These are phyloP conservation scores for Penicillium maclennaniae DNA, from an alignment of 495 filamentous ascomycete species.

Conservation along the genomic window DNA sequence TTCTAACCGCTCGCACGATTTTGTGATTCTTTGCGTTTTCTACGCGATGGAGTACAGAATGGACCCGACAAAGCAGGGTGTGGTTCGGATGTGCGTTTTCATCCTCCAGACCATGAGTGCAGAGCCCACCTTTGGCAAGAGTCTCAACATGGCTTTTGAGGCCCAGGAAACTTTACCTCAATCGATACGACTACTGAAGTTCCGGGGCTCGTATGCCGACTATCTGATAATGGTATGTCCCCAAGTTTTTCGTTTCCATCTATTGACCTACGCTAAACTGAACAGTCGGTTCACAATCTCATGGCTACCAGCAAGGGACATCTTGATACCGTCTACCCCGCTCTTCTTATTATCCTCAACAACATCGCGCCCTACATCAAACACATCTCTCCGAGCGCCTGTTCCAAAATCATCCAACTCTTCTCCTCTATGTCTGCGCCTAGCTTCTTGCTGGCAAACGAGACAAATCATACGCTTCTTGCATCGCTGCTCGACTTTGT, in stretches of 20 bases:
- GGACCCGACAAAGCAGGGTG: constrained; percentile 83
- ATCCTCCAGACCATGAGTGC: constrained; percentile 92
- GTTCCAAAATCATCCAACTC: constrained; percentile 80
- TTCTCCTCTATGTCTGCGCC: constrained; percentile 95
- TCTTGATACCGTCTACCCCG: constrained; percentile 87
- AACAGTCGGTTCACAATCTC: constrained; percentile 83
- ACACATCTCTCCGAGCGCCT: constrained; percentile 66
- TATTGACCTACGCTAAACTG: constrained; percentile 27
- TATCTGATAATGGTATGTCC: constrained; percentile 73
- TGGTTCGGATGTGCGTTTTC: constrained; percentile 96
- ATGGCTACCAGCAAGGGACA: constrained; percentile 91
- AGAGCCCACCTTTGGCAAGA: constrained; percentile 84
- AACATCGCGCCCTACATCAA: constrained; percentile 86
- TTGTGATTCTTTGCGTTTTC: constrained; percentile 84
- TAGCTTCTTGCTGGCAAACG: constrained; percentile 90
- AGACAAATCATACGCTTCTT: constrained; percentile 81
- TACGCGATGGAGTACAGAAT: constrained; percentile 85
- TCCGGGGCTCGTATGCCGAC: constrained; percentile 89
- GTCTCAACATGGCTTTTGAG: constrained; percentile 85
- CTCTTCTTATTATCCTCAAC: constrained; percentile 86
- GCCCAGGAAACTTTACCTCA: constrained; percentile 82
- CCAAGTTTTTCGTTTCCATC: not conserved
- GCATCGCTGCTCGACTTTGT: constrained; percentile 83
- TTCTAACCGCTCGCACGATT: constrained; percentile 89
- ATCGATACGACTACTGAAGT: constrained; percentile 74